Evolutionary conservation across 768 basidiomycete genomes (phyloP).

Genomic region (Suillus plorans): DNA sequence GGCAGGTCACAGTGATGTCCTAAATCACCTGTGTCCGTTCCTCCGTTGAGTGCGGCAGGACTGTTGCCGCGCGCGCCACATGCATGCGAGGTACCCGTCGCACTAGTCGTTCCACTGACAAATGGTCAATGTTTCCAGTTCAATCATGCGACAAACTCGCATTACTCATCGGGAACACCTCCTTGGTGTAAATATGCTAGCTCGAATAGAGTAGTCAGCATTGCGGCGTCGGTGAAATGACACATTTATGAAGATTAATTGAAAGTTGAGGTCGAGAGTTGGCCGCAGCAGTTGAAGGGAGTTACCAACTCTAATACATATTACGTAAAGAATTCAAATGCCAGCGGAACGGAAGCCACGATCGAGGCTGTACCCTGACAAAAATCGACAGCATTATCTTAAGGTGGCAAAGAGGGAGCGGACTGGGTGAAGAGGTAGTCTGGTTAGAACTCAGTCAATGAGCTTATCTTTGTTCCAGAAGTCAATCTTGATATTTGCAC

Average conservation of each 20-base stretch:
- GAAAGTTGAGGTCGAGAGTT: background rate
- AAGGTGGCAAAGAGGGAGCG: too few species aligned
- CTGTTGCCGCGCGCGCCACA: background rate
- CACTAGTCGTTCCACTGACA: background rate
- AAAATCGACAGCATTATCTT: background rate
- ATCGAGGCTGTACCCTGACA: background rate
- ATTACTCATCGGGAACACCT: background rate
- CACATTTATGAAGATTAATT: background rate
- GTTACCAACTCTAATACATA: background rate
- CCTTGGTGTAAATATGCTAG: background rate
- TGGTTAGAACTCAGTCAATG: too few species aligned
- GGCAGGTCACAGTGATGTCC: background rate
- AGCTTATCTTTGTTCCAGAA: too few species aligned
- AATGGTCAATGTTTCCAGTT: background rate
- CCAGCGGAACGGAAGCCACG: background rate
- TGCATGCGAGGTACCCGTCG: background rate
- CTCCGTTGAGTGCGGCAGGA: background rate
- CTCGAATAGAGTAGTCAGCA: background rate
- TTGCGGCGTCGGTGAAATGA: background rate
- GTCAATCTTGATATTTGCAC: too few species aligned
- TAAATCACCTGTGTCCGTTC: background rate
- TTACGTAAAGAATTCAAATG: background rate
- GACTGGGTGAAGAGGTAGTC: too few species aligned
- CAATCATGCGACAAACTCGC: background rate
- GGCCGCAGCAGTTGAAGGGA: background rate